A percentile compares a stretch with the other conserved stretches of the same genome.
Conservation (phyloP, 208 protist species). For the Naegleria lovaniensis region DNA sequence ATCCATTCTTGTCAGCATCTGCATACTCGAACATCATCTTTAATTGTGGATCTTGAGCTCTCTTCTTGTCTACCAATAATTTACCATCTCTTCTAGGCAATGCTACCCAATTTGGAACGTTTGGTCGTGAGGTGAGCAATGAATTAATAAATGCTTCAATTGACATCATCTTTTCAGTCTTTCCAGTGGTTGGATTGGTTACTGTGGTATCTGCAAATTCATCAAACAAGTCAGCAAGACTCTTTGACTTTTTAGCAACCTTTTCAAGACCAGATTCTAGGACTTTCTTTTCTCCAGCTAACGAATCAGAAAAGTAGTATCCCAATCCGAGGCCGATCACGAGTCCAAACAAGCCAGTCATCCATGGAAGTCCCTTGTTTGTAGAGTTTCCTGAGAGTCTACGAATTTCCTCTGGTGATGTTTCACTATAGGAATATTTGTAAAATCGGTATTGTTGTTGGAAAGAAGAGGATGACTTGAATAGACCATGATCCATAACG, state of each 20-base stretch:
- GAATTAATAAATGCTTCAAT: constrained; percentile 5
- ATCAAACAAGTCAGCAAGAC: neutral
- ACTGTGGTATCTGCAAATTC: neutral
- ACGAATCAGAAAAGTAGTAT: neutral
- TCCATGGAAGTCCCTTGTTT: neutral
- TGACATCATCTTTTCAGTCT: constrained; percentile 1
- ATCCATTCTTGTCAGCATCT: neutral
- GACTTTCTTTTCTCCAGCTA: neutral
- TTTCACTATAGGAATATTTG: neutral
- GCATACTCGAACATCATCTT: neutral
- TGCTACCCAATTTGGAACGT: constrained; percentile 4
- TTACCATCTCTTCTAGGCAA: constrained; percentile 23
- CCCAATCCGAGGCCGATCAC: neutral
- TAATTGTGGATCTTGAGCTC: neutral
- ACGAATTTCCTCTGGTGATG: neutral
- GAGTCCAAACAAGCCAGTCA: neutral
- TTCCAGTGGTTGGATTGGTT: neutral
- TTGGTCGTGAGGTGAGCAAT: neutral
- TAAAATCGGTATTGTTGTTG: neutral
- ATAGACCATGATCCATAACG: no score
- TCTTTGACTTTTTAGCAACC: neutral
- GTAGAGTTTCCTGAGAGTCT: neutral
- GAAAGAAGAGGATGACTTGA: no score
- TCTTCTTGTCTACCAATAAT: neutral
- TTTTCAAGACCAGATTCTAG: neutral